phyloP scores from a whole-genome alignment of 805 yeast species.

The Metschnikowia chrysomelidarum region DNA sequence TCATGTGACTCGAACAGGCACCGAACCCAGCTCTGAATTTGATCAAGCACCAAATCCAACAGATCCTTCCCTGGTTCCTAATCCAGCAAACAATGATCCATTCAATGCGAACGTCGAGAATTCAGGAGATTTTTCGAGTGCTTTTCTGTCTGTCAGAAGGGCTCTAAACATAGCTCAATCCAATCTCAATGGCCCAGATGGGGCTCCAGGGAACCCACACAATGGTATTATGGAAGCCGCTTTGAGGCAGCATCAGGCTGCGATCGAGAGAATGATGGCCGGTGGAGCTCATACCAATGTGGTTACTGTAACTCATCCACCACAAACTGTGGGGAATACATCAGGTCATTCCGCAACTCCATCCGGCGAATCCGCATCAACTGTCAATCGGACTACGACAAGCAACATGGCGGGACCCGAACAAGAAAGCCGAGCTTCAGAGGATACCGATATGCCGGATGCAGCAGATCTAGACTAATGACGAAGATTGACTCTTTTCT shows the following conservation, averaged over 20 bases:
- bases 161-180: slow-evolving; percentile 3
- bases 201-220: background rate
- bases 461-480: slow-evolving; percentile 15
- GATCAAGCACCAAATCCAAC: too few relatives aligned
- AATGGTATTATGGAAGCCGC: slow-evolving; percentile 3
- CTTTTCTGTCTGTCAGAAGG: slow-evolving; percentile 1
- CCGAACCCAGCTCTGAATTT: too few relatives aligned
- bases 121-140: background rate
- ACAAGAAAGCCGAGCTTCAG: slow-evolving; percentile 9
- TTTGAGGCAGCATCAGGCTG: slow-evolving; percentile 8
- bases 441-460: slow-evolving; percentile 17
- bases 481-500: too few relatives aligned
- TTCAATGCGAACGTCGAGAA: too few relatives aligned
- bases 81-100: background rate
- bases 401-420: too few relatives aligned
- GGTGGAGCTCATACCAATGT: background rate
- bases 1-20: too few relatives aligned
- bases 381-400: too few relatives aligned
- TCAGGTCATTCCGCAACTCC: too few relatives aligned
- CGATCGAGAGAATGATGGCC: slow-evolving; percentile 4
- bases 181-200: background rate
- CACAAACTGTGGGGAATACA: too few relatives aligned
- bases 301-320: too few relatives aligned
- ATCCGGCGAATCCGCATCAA: too few relatives aligned
- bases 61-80: too few relatives aligned